A percentile compares a stretch with the other conserved stretches of the same genome.
These are phyloP conservation scores for Colletotrichum sp. DNA, from an alignment of 2,329 filamentous ascomycete genomes.

Conservation along the genomic window DNA sequence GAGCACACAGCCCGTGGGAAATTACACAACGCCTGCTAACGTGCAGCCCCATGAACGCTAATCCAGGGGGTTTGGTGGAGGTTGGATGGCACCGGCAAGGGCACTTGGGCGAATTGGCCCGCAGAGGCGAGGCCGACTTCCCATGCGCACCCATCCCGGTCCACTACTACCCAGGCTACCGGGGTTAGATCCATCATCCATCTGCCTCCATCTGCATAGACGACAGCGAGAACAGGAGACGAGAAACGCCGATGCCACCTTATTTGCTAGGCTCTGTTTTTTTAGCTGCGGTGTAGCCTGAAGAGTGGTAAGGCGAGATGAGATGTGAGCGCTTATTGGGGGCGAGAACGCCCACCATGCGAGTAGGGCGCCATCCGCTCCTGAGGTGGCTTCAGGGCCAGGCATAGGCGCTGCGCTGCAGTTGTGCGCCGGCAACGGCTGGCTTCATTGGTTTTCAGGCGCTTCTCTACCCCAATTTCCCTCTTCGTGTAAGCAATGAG, in stretches of 20 bases:
- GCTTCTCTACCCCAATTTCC: neutral
- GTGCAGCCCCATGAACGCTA: slow-evolving; percentile 20
- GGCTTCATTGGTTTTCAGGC: neutral
- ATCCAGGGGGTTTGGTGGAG: slow-evolving; percentile 23
- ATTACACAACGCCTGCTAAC: slow-evolving; percentile 18
- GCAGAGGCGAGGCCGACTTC: slow-evolving; percentile 2
- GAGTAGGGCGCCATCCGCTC: neutral
- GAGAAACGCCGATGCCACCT: slow-evolving; percentile 11
- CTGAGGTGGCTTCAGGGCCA: neutral
- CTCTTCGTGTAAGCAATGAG: slow-evolving; percentile 2
- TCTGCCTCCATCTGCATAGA: slow-evolving; percentile 4
- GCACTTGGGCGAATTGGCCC: slow-evolving; percentile 9
- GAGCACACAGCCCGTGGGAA: slow-evolving; percentile 14
- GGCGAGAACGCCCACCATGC: neutral
- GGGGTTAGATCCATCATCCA: slow-evolving; percentile 5
- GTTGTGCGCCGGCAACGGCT: neutral
- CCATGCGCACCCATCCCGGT: neutral
- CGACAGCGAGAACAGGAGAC: neutral
- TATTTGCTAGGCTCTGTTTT: neutral
- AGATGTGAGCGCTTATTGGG: slow-evolving; percentile 12
- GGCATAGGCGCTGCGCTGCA: neutral
- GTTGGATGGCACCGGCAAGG: slow-evolving; percentile 14
- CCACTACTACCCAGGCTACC: neutral
- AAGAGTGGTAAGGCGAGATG: neutral
- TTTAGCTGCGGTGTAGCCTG: neutral